Percentiles rank a stretch among this genome's conserved stretches.
Conservation (phyloP, 2,329 filamentous ascomycete genomes). For the Cladophialophora bantiana region DNA sequence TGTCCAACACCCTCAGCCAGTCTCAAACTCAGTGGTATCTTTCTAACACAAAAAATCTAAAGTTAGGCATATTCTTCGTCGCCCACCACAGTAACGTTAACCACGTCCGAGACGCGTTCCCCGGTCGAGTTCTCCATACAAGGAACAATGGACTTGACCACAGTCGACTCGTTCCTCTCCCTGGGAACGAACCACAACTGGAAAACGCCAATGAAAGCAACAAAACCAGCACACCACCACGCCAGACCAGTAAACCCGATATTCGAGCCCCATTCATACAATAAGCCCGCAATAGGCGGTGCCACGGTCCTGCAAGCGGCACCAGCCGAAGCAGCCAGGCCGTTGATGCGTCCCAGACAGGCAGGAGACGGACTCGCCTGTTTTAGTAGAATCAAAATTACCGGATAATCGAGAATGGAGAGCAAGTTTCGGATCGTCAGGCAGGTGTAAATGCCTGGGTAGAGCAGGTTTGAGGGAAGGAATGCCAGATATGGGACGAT, state of each 20-base stretch:
- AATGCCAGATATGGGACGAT: conserved; percentile 72
- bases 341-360: conserved; percentile 74
- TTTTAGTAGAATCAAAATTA: conserved; percentile 74
- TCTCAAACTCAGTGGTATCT: background rate
- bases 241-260: conserved; percentile 67
- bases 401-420: conserved; percentile 72
- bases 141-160: conserved; percentile 47
- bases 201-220: conserved; percentile 62
- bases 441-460: conserved; percentile 70
- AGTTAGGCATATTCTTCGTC: conserved; percentile 10
- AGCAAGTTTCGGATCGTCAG: conserved; percentile 71
- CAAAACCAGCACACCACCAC: conserved; percentile 66
- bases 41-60: background rate
- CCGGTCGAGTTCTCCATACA: conserved; percentile 39
- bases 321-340: conserved; percentile 74
- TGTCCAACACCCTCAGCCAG: background rate
- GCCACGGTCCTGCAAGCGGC: conserved; percentile 74
- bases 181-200: conserved; percentile 64
- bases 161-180: conserved; percentile 53
- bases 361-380: conserved; percentile 70
- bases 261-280: conserved; percentile 68
- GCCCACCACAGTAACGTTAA: conserved; percentile 38
- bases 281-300: conserved; percentile 70
- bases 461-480: conserved; percentile 61
- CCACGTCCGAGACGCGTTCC: conserved; percentile 34